These are phyloP conservation scores for Teunomyces lycoperdinae DNA, from an alignment of 805 yeast species.

Conservation along the genomic window DNA sequence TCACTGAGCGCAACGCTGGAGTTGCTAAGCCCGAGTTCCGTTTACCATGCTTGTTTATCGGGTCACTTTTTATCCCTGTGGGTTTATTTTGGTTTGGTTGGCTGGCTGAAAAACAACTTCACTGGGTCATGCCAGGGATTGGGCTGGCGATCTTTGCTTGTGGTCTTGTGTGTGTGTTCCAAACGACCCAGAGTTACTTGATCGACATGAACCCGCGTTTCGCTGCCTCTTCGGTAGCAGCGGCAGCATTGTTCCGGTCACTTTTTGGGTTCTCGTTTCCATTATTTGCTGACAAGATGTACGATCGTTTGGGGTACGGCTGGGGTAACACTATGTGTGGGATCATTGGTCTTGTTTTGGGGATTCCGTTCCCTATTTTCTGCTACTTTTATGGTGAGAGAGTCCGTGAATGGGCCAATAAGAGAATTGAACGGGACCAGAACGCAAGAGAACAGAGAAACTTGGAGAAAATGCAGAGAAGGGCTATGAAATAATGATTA, in stretches of 20 bases:
- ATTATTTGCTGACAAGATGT: slow-evolving; percentile 59
- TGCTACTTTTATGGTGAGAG: slow-evolving; percentile 56
- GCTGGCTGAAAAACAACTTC: slow-evolving; percentile 56
- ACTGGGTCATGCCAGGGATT: slow-evolving; percentile 62
- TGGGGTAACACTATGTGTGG: slow-evolving; percentile 72
- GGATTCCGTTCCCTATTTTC: slow-evolving; percentile 66
- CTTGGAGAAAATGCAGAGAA: slow-evolving; percentile 29
- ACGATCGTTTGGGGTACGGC: slow-evolving; percentile 55
- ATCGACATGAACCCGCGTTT: slow-evolving; percentile 68
- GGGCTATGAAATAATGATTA: slow-evolving; percentile 11
- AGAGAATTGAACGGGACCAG: slow-evolving; percentile 44
- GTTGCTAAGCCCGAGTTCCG: slow-evolving; percentile 61
- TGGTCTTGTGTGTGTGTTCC: slow-evolving; percentile 62
- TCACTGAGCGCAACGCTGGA: slow-evolving; percentile 46
- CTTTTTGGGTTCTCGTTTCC: slow-evolving; percentile 70
- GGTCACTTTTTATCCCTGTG: slow-evolving; percentile 52
- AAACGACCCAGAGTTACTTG: slow-evolving; percentile 62
- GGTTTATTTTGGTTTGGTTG: slow-evolving; percentile 73
- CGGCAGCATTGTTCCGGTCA: slow-evolving; percentile 67
- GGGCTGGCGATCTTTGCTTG: slow-evolving; percentile 62
- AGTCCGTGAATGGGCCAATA: slow-evolving; percentile 58
- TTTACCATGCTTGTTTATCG: slow-evolving; percentile 48
- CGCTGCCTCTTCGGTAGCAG: slow-evolving; percentile 68
- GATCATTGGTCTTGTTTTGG: slow-evolving; percentile 52
- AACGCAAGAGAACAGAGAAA: slow-evolving; percentile 44